phyloP scores from a whole-genome alignment of 2,329 filamentous ascomycete species.

The Rutstroemia sydowiana region DNA sequence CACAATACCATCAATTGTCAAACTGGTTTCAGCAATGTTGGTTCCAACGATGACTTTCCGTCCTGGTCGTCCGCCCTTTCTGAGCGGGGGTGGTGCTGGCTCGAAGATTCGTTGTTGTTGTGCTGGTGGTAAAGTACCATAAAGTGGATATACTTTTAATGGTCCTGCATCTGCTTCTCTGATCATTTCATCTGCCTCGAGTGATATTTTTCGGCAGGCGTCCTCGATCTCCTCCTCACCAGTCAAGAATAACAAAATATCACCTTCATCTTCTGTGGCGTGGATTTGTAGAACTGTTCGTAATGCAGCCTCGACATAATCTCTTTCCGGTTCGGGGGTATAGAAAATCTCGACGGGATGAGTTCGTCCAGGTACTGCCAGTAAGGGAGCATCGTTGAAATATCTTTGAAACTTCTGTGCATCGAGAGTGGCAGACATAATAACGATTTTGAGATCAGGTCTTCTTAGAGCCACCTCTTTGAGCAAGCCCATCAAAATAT shows the following conservation, averaged over 20 bases:
- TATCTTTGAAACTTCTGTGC: constrained; percentile 97
- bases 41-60: constrained; percentile 91
- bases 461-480: constrained; percentile 81
- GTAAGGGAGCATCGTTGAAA: constrained; percentile 87
- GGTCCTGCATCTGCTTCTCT: constrained; percentile 88
- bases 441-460: constrained; percentile 91
- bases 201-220: constrained; percentile 79
- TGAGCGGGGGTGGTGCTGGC: constrained; percentile 66
- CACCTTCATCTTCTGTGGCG: constrained; percentile 83
- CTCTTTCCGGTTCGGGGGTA: constrained; percentile 88
- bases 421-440: constrained; percentile 97
- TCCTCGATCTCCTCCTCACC: constrained; percentile 99
- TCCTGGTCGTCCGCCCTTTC: constrained; percentile 74
- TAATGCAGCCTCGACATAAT: constrained; percentile 93
- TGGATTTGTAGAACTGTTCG: constrained; percentile 96
- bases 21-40: constrained; percentile 94
- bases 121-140: constrained; percentile 83
- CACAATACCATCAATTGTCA: constrained; percentile 98
- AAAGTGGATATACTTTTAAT: constrained; percentile 83
- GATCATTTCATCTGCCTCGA: constrained; percentile 88
- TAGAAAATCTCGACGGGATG: constrained; percentile 98
- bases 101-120: constrained; percentile 97
- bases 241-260: constrained; percentile 89
- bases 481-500: constrained; percentile 92
- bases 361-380: constrained; percentile 90